Evolutionary conservation across 176 grass and related monocot species (phyloP).

Genomic region (Avena eriantha): DNA sequence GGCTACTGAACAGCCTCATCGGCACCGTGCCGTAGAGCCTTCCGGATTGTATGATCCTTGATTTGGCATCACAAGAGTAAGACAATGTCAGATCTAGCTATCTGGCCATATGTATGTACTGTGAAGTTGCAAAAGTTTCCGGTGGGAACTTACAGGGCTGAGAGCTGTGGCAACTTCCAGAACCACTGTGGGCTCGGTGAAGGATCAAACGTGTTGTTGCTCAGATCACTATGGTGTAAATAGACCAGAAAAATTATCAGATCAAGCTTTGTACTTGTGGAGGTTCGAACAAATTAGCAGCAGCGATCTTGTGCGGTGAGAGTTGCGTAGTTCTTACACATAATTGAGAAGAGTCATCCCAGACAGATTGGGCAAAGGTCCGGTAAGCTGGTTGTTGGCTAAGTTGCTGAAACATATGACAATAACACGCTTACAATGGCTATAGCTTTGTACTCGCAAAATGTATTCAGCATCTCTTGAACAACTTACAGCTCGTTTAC

Average conservation of each 20-base stretch:
- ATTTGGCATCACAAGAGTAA: constrained; percentile 35
- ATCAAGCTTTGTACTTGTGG: background rate
- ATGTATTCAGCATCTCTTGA: constrained; percentile 27
- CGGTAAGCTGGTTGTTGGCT: constrained; percentile 83
- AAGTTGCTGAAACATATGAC: constrained; percentile 68
- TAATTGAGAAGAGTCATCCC: constrained; percentile 69
- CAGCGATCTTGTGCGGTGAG: background rate
- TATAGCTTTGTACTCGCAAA: background rate
- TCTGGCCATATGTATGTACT: background rate
- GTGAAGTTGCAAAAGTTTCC: constrained; percentile 19
- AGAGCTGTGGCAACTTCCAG: constrained; percentile 63
- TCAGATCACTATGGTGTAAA: constrained; percentile 70
- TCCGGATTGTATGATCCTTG: constrained; percentile 81
- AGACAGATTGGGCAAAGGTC: constrained; percentile 71
- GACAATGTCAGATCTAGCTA: constrained; percentile 22
- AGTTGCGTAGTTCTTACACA: constrained; percentile 74
- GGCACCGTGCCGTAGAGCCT: constrained; percentile 69
- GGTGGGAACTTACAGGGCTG: constrained; percentile 62
- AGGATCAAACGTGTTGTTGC: constrained; percentile 87
- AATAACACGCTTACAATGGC: constrained; percentile 23
- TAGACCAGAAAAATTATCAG: background rate
- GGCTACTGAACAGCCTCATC: constrained; percentile 62
- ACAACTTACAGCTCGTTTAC: constrained; percentile 83
- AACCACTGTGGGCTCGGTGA: constrained; percentile 81
- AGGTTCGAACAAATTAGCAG: constrained; percentile 2